Evolutionary conservation across 1,139 yeast species (phyloP).

Genomic region (Nematodospora anomalae): DNA sequence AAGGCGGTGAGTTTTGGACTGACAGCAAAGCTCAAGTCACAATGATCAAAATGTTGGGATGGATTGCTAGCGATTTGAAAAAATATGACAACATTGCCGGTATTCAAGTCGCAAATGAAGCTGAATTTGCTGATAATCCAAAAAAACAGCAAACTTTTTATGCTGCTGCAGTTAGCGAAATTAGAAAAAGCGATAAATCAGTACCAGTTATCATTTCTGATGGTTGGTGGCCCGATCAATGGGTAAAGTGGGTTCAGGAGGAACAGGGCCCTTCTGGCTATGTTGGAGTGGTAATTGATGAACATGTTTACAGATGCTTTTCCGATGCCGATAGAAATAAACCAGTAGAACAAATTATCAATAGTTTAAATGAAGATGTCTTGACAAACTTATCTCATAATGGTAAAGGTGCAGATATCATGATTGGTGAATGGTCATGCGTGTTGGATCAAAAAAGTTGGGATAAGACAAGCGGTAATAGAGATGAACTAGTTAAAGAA

Average conservation of each 20-base stretch:
- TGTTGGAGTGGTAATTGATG: constrained; percentile 72
- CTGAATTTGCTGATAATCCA: constrained; percentile 57
- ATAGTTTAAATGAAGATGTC: constrained; percentile 54
- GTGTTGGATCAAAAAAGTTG: constrained; percentile 78
- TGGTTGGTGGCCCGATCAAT: constrained; percentile 88
- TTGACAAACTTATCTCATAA: constrained; percentile 50
- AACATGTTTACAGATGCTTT: constrained; percentile 86
- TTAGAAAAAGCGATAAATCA: constrained; percentile 53
- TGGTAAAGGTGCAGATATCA: constrained; percentile 59
- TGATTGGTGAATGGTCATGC: constrained; percentile 90
- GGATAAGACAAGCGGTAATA: constrained; percentile 52
- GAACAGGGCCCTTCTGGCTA: constrained; percentile 36
- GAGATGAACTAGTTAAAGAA: constrained; percentile 35
- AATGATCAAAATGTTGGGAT: constrained; percentile 54
- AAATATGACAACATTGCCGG: constrained; percentile 71
- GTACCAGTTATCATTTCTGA: constrained; percentile 84
- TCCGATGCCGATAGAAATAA: constrained; percentile 70
- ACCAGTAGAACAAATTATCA: constrained; percentile 61
- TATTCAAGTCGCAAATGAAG: constrained; percentile 82
- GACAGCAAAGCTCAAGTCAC: constrained; percentile 42
- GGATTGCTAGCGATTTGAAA: constrained; percentile 60
- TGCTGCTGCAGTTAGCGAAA: constrained; percentile 60
- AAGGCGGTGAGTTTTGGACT: constrained; percentile 63
- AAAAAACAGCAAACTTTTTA: constrained; percentile 62
- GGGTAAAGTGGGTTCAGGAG: constrained; percentile 66